These are phyloP conservation scores for Tieghemiomyces parasiticus DNA, from an alignment of 192 early-diverging fungal species.

Conservation along the genomic window DNA sequence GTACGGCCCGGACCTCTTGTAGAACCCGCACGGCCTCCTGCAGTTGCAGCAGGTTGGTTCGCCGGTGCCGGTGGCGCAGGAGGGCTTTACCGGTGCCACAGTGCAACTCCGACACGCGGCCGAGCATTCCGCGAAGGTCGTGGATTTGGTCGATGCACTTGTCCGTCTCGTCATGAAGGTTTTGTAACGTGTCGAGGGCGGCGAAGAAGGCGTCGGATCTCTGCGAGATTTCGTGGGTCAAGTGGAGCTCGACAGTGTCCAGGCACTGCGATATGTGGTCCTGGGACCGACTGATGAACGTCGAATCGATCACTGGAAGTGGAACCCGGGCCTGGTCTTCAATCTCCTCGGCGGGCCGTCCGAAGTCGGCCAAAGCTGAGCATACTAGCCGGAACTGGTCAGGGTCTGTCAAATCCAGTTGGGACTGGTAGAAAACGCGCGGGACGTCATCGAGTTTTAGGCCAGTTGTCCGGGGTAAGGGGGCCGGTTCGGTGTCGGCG, in stretches of 20 bases:
- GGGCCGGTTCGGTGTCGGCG: conserved; percentile 30
- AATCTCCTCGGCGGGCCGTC: conserved; percentile 49
- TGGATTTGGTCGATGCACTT: conserved; percentile 82
- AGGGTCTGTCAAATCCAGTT: conserved; percentile 68
- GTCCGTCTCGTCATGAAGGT: conserved; percentile 80
- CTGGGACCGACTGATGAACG: conserved; percentile 41
- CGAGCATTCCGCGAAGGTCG: conserved; percentile 52
- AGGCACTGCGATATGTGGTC: conserved; percentile 80
- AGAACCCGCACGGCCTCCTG: conserved; percentile 57
- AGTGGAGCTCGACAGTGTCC: conserved; percentile 87
- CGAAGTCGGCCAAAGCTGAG: conserved; percentile 61
- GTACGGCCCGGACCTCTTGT: conserved; percentile 56
- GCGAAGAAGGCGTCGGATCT: conserved; percentile 93
- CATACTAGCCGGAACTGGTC: conserved; percentile 53
- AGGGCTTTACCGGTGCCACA: conserved; percentile 70
- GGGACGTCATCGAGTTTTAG: conserved; percentile 74
- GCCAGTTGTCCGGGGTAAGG: conserved; percentile 31
- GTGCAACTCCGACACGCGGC: conserved; percentile 38
- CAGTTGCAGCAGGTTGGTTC: conserved; percentile 52
- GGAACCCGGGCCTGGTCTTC: conserved; percentile 21
- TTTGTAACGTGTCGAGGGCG: conserved; percentile 83
- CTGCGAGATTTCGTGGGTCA: conserved; percentile 87
- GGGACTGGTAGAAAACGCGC: conserved; percentile 54
- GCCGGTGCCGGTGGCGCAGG: conserved; percentile 58
- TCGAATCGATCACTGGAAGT: conserved; percentile 41